Evolutionary conservation across 768 basidiomycete species (phyloP).

Genomic region (Auricularia sp.): DNA sequence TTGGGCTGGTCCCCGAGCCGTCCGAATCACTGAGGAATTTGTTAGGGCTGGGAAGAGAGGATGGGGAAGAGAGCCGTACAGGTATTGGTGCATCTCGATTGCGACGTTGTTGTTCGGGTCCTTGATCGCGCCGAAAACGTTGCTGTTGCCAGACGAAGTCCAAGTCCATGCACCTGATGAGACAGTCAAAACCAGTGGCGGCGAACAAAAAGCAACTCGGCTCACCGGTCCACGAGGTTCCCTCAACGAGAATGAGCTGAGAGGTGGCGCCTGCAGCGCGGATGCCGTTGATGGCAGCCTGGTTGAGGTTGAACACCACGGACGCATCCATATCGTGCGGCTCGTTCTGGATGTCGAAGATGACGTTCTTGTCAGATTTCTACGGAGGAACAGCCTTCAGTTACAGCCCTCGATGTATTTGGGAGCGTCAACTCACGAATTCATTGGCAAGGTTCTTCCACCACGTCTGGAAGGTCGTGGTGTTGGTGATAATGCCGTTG

Average conservation of each 20-base stretch:
- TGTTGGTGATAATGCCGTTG: constrained; percentile 39
- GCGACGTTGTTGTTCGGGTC: constrained; percentile 57
- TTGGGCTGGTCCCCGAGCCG: constrained; percentile 38
- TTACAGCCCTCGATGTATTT: not conserved
- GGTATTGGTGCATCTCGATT: constrained; percentile 65
- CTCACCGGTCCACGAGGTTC: constrained; percentile 43
- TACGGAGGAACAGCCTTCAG: not conserved
- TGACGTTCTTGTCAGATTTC: constrained; percentile 35
- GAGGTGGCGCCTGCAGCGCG: constrained; percentile 47
- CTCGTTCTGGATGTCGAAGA: constrained; percentile 55
- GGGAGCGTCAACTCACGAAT: constrained; percentile 33
- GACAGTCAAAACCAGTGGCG: not conserved
- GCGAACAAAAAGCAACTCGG: not conserved
- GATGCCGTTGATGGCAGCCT: constrained; percentile 59
- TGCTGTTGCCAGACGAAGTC: constrained; percentile 47
- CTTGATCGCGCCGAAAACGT: constrained; percentile 39
- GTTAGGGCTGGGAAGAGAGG: too few species aligned
- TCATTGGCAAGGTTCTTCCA: constrained; percentile 47
- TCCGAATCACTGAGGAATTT: constrained; percentile 34
- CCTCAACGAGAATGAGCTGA: constrained; percentile 33
- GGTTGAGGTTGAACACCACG: constrained; percentile 43
- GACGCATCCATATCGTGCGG: constrained; percentile 47
- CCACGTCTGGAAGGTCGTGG: constrained; percentile 33
- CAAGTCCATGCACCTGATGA: constrained; percentile 27
- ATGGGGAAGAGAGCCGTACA: constrained; percentile 12